Percentiles rank a stretch among this genome's conserved stretches.
phyloP scores from a whole-genome alignment of 2,329 filamentous ascomycete species.

The Alternaria brassicae region DNA sequence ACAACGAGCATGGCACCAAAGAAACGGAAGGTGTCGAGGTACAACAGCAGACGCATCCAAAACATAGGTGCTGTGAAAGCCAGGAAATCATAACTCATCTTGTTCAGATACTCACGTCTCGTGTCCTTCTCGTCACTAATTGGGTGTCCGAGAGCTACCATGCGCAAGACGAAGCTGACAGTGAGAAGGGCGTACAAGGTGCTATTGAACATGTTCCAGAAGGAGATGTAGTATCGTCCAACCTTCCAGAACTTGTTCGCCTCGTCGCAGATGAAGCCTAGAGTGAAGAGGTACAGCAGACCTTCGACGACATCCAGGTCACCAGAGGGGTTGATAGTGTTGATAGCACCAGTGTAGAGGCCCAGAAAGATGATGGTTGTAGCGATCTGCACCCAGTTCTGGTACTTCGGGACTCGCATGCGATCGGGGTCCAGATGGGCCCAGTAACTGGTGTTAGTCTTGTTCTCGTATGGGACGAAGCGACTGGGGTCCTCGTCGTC shows the following conservation, averaged over 20 bases:
- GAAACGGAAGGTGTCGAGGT: constrained; percentile 91
- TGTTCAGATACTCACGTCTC: constrained; percentile 70
- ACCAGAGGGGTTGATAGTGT: constrained; percentile 86
- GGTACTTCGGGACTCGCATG: constrained; percentile 90
- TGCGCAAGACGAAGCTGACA: constrained; percentile 78
- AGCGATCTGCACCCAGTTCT: constrained; percentile 87
- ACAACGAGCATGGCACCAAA: constrained; percentile 99
- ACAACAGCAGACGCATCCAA: constrained; percentile 90
- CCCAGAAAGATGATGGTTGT: constrained; percentile 83
- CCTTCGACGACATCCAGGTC: constrained; percentile 85
- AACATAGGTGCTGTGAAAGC: constrained; percentile 96
- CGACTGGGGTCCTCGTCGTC: constrained; percentile 88
- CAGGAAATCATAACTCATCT: constrained; percentile 89
- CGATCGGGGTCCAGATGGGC: constrained; percentile 90
- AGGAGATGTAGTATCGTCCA: constrained; percentile 86
- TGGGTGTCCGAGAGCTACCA: constrained; percentile 75
- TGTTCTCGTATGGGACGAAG: constrained; percentile 86
- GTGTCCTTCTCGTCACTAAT: constrained; percentile 48
- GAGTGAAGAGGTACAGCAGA: constrained; percentile 86
- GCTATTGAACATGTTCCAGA: constrained; percentile 96
- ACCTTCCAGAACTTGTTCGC: constrained; percentile 91
- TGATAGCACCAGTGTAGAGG: constrained; percentile 90
- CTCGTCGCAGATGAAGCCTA: constrained; percentile 91
- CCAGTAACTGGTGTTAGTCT: constrained; percentile 78
- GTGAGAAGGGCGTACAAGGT: constrained; percentile 80